Percentiles rank a stretch among this genome's conserved stretches.
phyloP scores from a whole-genome alignment of 768 basidiomycete genomes.

The Mycena vulgaris region DNA sequence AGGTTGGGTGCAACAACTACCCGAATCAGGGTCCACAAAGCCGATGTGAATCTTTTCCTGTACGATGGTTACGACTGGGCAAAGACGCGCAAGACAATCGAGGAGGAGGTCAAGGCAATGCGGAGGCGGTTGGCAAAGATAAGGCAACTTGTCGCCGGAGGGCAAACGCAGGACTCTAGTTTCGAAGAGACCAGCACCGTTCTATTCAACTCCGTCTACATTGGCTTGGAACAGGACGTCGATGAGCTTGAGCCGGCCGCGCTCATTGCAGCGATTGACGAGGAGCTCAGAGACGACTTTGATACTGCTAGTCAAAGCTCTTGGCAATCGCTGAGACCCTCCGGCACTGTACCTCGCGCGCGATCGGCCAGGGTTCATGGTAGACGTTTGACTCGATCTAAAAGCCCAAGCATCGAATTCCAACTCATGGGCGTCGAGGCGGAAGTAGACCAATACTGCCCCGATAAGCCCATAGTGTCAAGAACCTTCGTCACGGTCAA shows the following conservation, averaged over 20 bases:
- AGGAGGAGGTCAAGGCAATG: constrained; percentile 91
- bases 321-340: constrained; percentile 88
- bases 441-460: constrained; percentile 77
- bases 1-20: constrained; percentile 65
- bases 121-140: constrained; percentile 90
- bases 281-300: constrained; percentile 84
- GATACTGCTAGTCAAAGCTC: constrained; percentile 88
- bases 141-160: constrained; percentile 90
- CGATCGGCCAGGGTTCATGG: constrained; percentile 63
- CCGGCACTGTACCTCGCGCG: constrained; percentile 59
- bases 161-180: constrained; percentile 86
- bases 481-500: constrained; percentile 77
- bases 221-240: constrained; percentile 87
- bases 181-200: constrained; percentile 81
- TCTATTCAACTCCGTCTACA: constrained; percentile 95
- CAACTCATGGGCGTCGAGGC: constrained; percentile 74
- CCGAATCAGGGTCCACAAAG: constrained; percentile 71
- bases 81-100: constrained; percentile 87
- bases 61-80: constrained; percentile 98
- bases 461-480: constrained; percentile 71
- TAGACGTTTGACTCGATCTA: constrained; percentile 80
- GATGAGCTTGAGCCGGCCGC: constrained; percentile 82
- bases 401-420: constrained; percentile 88
- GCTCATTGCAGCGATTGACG: constrained; percentile 92
- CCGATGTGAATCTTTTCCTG: constrained; percentile 78